Conservation (phyloP, 345 rosid genomes). For the Cardamine resedifolia region DNA sequence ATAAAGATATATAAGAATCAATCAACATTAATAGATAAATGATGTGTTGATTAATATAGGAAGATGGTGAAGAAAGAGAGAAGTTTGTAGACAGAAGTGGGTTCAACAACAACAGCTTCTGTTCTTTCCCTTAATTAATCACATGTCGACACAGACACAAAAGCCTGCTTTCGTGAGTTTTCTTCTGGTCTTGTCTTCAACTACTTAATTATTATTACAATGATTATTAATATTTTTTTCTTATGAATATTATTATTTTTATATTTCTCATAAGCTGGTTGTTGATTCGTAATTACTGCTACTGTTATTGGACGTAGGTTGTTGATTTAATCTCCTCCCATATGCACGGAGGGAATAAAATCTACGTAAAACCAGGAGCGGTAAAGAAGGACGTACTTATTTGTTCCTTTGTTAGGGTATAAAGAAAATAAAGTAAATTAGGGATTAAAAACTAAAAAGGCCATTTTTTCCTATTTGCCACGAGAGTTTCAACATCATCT, state of each 20-base stretch:
- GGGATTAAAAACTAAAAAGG: background rate
- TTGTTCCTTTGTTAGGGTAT: constrained; percentile 12
- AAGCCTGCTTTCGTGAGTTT: constrained; percentile 33
- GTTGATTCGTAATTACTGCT: constrained; percentile 5
- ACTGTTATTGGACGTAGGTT: constrained; percentile 10
- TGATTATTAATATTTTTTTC: background rate
- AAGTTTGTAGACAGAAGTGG: constrained; percentile 46
- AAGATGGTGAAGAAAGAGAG: constrained; percentile 54
- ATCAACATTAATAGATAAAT: constrained; percentile 11
- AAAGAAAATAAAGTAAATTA: background rate
- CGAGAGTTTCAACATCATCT: background rate
- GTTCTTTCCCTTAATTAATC: constrained; percentile 50
- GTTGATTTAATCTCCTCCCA: constrained; percentile 8
- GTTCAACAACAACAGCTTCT: constrained; percentile 50
- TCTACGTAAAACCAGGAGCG: constrained; percentile 15
- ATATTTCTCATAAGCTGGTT: constrained; percentile 9
- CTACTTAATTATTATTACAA: constrained; percentile 5
- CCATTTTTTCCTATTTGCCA: background rate
- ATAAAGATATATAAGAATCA: background rate
- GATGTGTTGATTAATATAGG: constrained; percentile 33
- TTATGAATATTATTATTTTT: background rate
- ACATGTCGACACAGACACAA: constrained; percentile 36
- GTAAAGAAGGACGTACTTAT: constrained; percentile 14
- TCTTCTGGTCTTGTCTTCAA: constrained; percentile 26
- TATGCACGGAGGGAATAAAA: constrained; percentile 24